These are phyloP conservation scores for Volvox africanus DNA, from an alignment of 139 green algal genomes.

Conservation along the genomic window DNA sequence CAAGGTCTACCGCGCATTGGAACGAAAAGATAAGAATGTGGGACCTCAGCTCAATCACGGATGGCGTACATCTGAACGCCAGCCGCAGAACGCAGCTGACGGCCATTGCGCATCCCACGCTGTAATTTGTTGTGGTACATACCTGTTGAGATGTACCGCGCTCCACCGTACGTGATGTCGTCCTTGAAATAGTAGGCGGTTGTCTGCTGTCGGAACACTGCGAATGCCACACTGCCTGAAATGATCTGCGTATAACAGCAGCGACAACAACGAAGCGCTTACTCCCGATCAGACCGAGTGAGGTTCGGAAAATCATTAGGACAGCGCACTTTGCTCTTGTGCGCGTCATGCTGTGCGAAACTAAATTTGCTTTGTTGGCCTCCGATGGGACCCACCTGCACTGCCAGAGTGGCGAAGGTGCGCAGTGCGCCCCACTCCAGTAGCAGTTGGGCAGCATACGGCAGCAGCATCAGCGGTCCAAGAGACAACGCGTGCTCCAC, in stretches of 20 bases:
- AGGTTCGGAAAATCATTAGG: too few species aligned
- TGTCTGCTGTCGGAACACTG: conserved; percentile 73
- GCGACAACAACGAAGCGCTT: too few species aligned
- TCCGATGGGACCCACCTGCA: conserved; percentile 3
- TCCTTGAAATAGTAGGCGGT: conserved; percentile 68
- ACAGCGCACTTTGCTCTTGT: too few species aligned
- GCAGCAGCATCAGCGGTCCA: conserved; percentile 73
- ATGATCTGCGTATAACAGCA: conserved; percentile 23
- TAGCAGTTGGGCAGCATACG: conserved; percentile 70
- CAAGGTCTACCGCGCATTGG: too few species aligned
- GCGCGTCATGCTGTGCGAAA: too few species aligned
- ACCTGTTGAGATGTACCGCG: conserved; percentile 73
- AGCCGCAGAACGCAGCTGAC: too few species aligned
- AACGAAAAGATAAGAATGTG: too few species aligned
- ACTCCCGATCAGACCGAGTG: too few species aligned
- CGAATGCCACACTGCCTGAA: conserved; percentile 72
- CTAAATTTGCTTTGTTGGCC: too few species aligned
- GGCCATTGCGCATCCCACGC: too few species aligned
- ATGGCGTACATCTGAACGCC: too few species aligned
- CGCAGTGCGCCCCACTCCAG: conserved; percentile 69
- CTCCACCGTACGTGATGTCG: conserved; percentile 71
- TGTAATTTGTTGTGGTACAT: neutral
- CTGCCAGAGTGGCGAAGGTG: conserved; percentile 53
- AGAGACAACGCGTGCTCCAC: conserved; percentile 62
- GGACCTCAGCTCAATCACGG: too few species aligned